Percentiles rank a stretch among this genome's conserved stretches.
These are phyloP conservation scores for Tripterygium wilfordii DNA, from an alignment of 177 flowering plant genomes.

Conservation along the genomic window DNA sequence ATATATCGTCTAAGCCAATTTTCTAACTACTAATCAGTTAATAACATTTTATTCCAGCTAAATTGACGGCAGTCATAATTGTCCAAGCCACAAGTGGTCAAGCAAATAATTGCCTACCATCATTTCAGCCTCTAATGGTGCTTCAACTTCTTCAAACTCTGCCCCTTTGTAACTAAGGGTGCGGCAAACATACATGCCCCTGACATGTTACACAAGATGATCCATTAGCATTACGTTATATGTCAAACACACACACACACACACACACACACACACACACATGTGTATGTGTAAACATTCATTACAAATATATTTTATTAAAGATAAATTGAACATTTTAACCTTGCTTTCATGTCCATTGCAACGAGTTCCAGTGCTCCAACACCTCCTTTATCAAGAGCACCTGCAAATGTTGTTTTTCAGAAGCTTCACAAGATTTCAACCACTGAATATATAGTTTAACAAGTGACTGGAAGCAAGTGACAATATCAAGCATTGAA, in stretches of 20 bases:
- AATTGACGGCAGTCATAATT: too few relatives aligned
- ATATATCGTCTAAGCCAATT: too few relatives aligned
- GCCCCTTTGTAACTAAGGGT: slow-evolving; percentile 94
- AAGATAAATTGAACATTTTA: too few relatives aligned
- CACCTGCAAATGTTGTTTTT: slow-evolving; percentile 38
- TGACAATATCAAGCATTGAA: too few relatives aligned
- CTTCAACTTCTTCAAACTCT: slow-evolving; percentile 92
- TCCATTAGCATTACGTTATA: too few relatives aligned
- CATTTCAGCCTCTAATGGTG: slow-evolving; percentile 80
- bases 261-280: too few relatives aligned
- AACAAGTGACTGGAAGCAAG: not conserved
- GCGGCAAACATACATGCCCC: slow-evolving; percentile 99
- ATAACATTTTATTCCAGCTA: too few relatives aligned
- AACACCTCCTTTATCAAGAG: slow-evolving; percentile 97
- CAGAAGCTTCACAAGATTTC: not conserved
- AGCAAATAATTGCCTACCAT: slow-evolving; percentile 42
- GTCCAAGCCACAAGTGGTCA: not conserved
- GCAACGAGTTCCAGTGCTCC: slow-evolving; percentile 99
- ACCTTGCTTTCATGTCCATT: slow-evolving; percentile 99
- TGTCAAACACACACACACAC: too few relatives aligned
- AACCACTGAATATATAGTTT: not conserved
- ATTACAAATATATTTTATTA: not conserved
- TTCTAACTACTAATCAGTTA: too few relatives aligned
- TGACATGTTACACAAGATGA: slow-evolving; percentile 18
- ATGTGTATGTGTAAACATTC: too few relatives aligned